phyloP scores from a whole-genome alignment of 805 yeast genomes.

The Kazachstania taianensis region DNA sequence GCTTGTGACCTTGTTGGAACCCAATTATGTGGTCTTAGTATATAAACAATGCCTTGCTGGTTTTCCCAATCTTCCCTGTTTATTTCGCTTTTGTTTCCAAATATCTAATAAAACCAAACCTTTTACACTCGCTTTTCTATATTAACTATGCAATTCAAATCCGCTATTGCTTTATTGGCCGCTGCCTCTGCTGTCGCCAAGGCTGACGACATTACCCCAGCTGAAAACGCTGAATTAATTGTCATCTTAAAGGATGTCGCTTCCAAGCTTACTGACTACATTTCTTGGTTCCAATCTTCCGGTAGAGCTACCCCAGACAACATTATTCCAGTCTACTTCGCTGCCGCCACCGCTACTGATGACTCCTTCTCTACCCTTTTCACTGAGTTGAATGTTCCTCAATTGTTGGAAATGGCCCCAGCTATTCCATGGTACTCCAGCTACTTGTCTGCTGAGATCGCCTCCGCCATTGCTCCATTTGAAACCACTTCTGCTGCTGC shows the following conservation, averaged over 20 bases:
- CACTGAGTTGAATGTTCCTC: slow-evolving; percentile 14
- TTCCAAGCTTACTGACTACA: slow-evolving; percentile 9
- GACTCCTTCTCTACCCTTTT: slow-evolving; percentile 25
- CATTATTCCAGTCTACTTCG: slow-evolving; percentile 7
- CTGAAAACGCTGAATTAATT: slow-evolving; percentile 10
- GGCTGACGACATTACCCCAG: slow-evolving; percentile 4
- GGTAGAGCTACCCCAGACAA: slow-evolving; percentile 9
- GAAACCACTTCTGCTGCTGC: slow-evolving; percentile 1
- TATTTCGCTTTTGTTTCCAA: no score
- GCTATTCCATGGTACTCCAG: slow-evolving; percentile 26
- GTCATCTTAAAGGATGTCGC: slow-evolving; percentile 13
- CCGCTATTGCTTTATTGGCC: neutral
- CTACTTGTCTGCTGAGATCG: slow-evolving; percentile 1
- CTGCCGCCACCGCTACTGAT: slow-evolving; percentile 22
- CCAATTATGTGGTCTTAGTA: no score
- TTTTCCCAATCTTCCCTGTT: no score
- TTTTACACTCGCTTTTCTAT: neutral
- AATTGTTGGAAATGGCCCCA: slow-evolving; percentile 20
- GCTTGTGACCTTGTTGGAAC: no score
- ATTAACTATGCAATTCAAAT: neutral
- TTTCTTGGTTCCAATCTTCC: slow-evolving; percentile 2
- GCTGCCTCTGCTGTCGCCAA: slow-evolving; percentile 1
- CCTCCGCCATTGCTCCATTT: slow-evolving; percentile 1
- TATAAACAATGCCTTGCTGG: no score
- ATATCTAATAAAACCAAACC: no score